Percentiles rank a stretch among this genome's conserved stretches.
Evolutionary conservation across 2,329 filamentous ascomycete genomes (phyloP).

Genomic region (Rutstroemia sp.): DNA sequence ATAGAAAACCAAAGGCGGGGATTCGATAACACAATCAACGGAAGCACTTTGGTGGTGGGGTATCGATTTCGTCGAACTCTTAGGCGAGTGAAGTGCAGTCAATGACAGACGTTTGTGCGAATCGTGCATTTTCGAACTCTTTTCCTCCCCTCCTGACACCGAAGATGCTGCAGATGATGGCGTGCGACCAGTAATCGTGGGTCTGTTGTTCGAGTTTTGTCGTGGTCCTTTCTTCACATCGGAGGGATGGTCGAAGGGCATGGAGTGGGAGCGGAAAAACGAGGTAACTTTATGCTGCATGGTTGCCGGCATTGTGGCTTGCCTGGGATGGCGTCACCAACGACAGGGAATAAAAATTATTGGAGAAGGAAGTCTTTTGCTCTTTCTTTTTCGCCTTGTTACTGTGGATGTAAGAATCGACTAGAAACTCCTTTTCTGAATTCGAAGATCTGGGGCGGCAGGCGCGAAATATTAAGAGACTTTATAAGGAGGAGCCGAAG

Average conservation of each 20-base stretch:
- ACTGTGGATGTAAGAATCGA: too few relatives aligned
- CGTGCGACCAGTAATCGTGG: slow-evolving; percentile 2
- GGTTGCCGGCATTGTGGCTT: slow-evolving; percentile 6
- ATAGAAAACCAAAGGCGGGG: slow-evolving; percentile 61
- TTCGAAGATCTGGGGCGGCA: too few relatives aligned
- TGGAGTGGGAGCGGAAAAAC: slow-evolving; percentile 5
- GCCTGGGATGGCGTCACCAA: neutral
- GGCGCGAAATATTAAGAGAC: too few relatives aligned
- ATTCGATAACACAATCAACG: slow-evolving; percentile 44
- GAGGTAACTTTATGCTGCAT: slow-evolving; percentile 9
- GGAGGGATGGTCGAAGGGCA: neutral
- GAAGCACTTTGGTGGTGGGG: slow-evolving; percentile 17
- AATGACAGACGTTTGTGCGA: slow-evolving; percentile 25
- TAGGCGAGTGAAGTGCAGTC: slow-evolving; percentile 19
- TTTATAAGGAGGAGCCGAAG: too few relatives aligned
- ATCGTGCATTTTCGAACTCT: slow-evolving; percentile 19
- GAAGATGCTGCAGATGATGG: slow-evolving; percentile 12
- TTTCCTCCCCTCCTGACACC: slow-evolving; percentile 1
- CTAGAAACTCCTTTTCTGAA: too few relatives aligned
- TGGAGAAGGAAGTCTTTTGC: neutral
- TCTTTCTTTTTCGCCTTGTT: too few relatives aligned
- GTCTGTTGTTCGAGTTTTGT: neutral
- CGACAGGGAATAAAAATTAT: neutral
- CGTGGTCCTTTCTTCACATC: slow-evolving; percentile 2
- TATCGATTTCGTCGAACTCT: slow-evolving; percentile 19